Conservation (phyloP, 1,139 yeast genomes). For the Yarrowia galli region DNA sequence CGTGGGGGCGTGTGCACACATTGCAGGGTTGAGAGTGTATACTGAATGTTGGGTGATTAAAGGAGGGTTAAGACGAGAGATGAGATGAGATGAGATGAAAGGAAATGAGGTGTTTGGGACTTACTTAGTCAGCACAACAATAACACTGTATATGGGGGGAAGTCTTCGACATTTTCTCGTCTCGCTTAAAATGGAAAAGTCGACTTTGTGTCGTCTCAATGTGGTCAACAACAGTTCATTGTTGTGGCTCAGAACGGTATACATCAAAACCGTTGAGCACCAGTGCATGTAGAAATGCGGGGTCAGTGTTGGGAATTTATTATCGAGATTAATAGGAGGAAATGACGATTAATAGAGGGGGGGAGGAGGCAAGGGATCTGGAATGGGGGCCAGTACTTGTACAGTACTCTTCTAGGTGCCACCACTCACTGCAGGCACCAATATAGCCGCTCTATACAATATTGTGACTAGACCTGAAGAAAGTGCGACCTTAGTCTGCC, state of each 20-base stretch:
- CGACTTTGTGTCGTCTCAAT: background rate
- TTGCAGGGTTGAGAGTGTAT: conserved; percentile 7
- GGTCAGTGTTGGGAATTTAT: conserved; percentile 18
- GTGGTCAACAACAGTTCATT: background rate
- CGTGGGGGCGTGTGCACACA: background rate
- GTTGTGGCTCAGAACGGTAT: background rate
- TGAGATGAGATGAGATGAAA: background rate
- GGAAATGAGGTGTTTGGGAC: too few species aligned
- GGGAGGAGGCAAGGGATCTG: too few species aligned
- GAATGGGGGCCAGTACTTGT: too few species aligned
- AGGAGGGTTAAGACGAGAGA: background rate
- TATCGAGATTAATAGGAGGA: background rate
- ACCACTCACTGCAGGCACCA: background rate
- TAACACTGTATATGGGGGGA: background rate
- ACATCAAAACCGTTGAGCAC: conserved; percentile 13
- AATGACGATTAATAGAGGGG: too few species aligned
- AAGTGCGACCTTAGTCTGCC: background rate
- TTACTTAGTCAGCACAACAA: background rate
- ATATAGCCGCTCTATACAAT: too few species aligned
- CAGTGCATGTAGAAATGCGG: conserved; percentile 16
- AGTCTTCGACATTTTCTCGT: too few species aligned
- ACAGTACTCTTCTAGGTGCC: too few species aligned
- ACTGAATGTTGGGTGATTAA: background rate
- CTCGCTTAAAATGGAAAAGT: background rate
- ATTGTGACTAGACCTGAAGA: background rate